Percentiles rank a stretch among this genome's conserved stretches.
phyloP scores from a whole-genome alignment of 2,329 filamentous ascomycete species.

The Sarocladiaceae sp. region DNA sequence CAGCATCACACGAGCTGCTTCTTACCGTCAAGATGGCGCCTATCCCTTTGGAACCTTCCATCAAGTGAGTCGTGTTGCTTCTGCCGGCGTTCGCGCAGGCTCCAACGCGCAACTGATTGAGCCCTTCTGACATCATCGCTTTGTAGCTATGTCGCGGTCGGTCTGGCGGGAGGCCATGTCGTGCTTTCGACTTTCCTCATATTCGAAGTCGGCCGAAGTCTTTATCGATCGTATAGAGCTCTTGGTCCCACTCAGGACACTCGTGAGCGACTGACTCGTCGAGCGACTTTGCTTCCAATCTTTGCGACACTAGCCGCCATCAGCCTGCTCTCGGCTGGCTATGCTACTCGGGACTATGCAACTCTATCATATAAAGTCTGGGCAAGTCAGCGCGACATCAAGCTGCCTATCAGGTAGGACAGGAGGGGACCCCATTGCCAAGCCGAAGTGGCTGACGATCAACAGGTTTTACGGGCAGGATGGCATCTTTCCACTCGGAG shows the following conservation, averaged over 20 bases:
- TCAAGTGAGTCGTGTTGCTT: constrained; percentile 14
- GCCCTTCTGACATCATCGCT: not conserved
- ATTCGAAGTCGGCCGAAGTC: constrained; percentile 17
- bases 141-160: constrained; percentile 15
- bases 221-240: constrained; percentile 19
- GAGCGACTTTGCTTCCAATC: constrained; percentile 24
- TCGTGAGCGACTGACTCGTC: constrained; percentile 23
- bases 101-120: not conserved
- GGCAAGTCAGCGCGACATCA: constrained; percentile 36
- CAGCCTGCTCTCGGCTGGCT: constrained; percentile 39
- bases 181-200: constrained; percentile 15
- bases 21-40: constrained; percentile 18
- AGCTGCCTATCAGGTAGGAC: constrained; percentile 30
- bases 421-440: not conserved
- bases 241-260: constrained; percentile 32
- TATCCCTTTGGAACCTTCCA: constrained; percentile 18
- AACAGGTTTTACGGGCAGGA: constrained; percentile 23
- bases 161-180: constrained; percentile 17
- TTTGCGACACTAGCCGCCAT: constrained; percentile 40
- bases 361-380: constrained; percentile 45
- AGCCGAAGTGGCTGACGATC: not conserved
- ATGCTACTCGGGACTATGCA: constrained; percentile 38
- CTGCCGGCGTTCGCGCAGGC: not conserved
- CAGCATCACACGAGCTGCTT: not conserved
- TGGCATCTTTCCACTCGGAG: constrained; percentile 30